Conservation (phyloP, 768 basidiomycete genomes). For the Holtermanniella nyarrowii region DNA sequence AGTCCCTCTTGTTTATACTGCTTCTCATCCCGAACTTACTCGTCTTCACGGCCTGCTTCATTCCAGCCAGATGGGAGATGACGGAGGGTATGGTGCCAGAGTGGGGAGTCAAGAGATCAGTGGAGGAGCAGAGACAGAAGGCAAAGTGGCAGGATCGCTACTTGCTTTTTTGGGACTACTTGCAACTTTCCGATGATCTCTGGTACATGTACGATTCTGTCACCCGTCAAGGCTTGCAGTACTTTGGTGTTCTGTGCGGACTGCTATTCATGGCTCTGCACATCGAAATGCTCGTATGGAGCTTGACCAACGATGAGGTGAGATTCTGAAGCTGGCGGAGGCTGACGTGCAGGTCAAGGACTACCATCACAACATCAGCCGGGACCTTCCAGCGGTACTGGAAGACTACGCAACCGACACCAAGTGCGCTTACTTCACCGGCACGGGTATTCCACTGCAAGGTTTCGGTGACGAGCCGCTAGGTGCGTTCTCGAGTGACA, state of each 20-base stretch:
- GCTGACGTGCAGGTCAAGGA: background rate
- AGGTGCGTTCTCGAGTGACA: slow-evolving; percentile 9
- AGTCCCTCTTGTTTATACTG: background rate
- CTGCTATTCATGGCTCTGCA: slow-evolving; percentile 14
- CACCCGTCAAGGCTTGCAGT: slow-evolving; percentile 21
- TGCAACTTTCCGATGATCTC: slow-evolving; percentile 5
- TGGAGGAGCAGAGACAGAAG: background rate
- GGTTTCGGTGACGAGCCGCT: slow-evolving; percentile 13
- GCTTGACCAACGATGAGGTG: slow-evolving; percentile 8
- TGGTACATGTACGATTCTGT: slow-evolving; percentile 8
- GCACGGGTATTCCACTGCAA: slow-evolving; percentile 26
- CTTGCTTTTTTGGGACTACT: background rate
- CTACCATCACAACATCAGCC: background rate
- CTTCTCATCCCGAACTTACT: background rate
- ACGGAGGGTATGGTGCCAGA: background rate
- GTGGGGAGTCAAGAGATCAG: too few species aligned
- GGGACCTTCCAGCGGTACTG: background rate
- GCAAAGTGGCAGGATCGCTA: too few species aligned
- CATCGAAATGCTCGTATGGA: slow-evolving; percentile 15
- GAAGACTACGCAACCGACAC: background rate
- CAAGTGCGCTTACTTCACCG: slow-evolving; percentile 22
- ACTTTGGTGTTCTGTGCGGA: slow-evolving; percentile 16
- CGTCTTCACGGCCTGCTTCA: background rate
- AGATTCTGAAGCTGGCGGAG: background rate
- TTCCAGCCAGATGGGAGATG: background rate